phyloP scores from a whole-genome alignment of 345 rosid species.

The Raphanus sativus region DNA sequence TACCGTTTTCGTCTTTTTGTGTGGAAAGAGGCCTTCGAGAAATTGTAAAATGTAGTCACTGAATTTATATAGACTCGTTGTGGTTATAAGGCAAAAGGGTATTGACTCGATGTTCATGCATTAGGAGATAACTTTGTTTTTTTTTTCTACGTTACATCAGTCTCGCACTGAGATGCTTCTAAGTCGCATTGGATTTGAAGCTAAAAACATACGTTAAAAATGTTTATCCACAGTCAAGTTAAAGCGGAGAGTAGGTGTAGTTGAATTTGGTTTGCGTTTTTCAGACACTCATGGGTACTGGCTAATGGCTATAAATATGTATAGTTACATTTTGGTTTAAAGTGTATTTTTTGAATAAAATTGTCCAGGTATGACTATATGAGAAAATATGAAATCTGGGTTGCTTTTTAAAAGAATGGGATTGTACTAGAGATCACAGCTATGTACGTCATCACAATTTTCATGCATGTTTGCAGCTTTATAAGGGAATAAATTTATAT shows the following conservation, averaged over 20 bases:
- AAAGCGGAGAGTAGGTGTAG: background rate
- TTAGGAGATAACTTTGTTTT: background rate
- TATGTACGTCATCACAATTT: slow-evolving; percentile 34
- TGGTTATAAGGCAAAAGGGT: background rate
- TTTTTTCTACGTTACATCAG: background rate
- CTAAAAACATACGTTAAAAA: background rate
- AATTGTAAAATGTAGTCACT: slow-evolving; percentile 14
- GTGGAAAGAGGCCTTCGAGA: background rate
- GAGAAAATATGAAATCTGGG: background rate
- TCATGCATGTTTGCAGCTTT: background rate
- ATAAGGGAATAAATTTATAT: background rate
- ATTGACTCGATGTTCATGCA: background rate
- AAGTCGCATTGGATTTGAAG: background rate
- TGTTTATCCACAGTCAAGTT: background rate
- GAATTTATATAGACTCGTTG: background rate
- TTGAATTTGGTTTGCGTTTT: no score
- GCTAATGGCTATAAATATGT: no score
- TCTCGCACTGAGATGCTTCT: background rate
- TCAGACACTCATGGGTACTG: no score
- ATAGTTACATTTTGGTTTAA: no score
- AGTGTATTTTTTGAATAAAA: no score
- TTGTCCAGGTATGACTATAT: slow-evolving; percentile 16
- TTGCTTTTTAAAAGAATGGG: slow-evolving; percentile 18
- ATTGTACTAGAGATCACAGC: slow-evolving; percentile 3
- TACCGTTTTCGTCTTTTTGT: background rate